Conservation (phyloP, 768 basidiomycete genomes). For the Podaxis mareebaensis region DNA sequence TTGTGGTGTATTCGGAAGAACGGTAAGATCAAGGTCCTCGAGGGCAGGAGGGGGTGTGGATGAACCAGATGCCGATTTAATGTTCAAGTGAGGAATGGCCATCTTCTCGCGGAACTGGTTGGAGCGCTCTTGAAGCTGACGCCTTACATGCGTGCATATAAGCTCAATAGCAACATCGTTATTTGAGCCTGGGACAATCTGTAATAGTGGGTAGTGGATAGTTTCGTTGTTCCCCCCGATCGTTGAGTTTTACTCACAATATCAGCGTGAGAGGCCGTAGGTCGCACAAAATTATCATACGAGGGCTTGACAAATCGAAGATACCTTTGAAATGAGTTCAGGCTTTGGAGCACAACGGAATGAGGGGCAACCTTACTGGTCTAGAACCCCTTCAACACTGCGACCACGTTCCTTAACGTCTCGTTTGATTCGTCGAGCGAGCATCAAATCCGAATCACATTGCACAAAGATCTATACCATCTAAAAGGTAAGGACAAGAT, state of each 20-base stretch:
- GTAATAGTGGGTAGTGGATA: neutral
- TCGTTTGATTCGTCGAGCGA: conserved; percentile 86
- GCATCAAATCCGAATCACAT: conserved; percentile 96
- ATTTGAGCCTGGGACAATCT: conserved; percentile 96
- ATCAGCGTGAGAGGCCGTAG: conserved; percentile 85
- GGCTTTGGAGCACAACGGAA: no score
- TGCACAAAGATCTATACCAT: conserved; percentile 75
- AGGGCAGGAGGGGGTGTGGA: conserved; percentile 37
- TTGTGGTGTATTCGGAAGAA: conserved; percentile 81
- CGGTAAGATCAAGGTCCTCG: conserved; percentile 54
- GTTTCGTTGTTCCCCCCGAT: neutral
- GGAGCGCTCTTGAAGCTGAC: conserved; percentile 79
- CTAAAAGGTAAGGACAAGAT: neutral
- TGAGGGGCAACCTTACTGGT: conserved; percentile 57
- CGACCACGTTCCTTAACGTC: conserved; percentile 89
- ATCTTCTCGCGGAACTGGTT: conserved; percentile 74
- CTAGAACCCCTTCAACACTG: conserved; percentile 82
- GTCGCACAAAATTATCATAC: conserved; percentile 91
- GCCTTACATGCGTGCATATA: conserved; percentile 86
- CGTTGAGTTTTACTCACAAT: conserved; percentile 56
- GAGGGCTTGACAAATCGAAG: conserved; percentile 94
- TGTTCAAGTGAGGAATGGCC: conserved; percentile 50
- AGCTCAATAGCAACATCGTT: conserved; percentile 92
- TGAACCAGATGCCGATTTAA: conserved; percentile 34
- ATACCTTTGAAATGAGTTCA: conserved; percentile 52